Percentiles rank a stretch among this genome's conserved stretches.
Evolutionary conservation across 2,329 filamentous ascomycete species (phyloP).

Genomic region (Drechmeria coniospora): DNA sequence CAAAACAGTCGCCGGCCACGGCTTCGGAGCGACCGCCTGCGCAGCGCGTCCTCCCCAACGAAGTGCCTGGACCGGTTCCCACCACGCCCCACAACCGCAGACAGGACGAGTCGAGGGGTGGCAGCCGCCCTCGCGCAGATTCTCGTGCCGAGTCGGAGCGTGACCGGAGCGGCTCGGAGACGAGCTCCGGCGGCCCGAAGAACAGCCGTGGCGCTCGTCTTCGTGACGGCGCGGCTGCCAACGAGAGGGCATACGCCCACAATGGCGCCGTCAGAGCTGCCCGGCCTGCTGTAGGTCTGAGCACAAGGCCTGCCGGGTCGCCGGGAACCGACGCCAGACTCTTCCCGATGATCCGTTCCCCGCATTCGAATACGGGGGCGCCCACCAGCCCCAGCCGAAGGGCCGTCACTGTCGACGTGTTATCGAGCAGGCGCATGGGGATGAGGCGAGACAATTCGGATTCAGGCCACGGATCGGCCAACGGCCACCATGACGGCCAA

Average conservation of each 20-base stretch:
- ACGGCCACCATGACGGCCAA: slow-evolving; percentile 19
- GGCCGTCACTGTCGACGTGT: slow-evolving; percentile 3
- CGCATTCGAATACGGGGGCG: too few relatives aligned
- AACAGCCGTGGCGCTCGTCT: slow-evolving; percentile 23
- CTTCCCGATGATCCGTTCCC: not conserved
- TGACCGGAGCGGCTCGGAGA: slow-evolving; percentile 39
- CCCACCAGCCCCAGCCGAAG: slow-evolving; percentile 4
- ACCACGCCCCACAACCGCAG: slow-evolving; percentile 28
- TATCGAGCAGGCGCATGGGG: slow-evolving; percentile 20
- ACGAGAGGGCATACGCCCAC: slow-evolving; percentile 19
- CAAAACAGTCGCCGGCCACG: slow-evolving; percentile 5
- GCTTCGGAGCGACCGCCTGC: slow-evolving; percentile 9
- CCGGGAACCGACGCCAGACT: slow-evolving; percentile 24
- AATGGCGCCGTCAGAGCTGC: slow-evolving; percentile 11
- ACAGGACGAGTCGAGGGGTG: slow-evolving; percentile 25
- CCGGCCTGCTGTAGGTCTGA: too few relatives aligned
- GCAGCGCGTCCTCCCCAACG: slow-evolving; percentile 25
- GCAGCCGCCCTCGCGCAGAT: slow-evolving; percentile 11
- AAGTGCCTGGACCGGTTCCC: slow-evolving; percentile 28
- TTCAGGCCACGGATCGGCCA: slow-evolving; percentile 30
- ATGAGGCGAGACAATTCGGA: slow-evolving; percentile 35
- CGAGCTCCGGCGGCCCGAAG: slow-evolving; percentile 28
- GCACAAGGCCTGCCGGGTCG: slow-evolving; percentile 29
- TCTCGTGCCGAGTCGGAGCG: slow-evolving; percentile 25
- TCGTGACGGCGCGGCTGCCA: slow-evolving; percentile 20